phyloP scores from a whole-genome alignment of 495 filamentous ascomycete genomes.

The Xylaria intraflava region DNA sequence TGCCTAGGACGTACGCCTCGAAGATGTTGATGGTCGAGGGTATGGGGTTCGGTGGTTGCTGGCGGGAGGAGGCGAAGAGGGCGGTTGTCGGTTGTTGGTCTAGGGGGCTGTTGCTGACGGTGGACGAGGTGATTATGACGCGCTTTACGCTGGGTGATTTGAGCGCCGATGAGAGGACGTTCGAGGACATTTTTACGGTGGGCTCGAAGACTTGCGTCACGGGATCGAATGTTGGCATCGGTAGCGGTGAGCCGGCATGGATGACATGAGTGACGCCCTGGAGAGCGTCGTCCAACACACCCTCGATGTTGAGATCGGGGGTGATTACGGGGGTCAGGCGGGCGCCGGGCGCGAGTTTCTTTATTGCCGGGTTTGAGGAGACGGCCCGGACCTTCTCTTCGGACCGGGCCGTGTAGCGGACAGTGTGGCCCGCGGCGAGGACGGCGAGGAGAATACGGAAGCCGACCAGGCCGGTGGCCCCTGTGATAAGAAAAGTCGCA shows the following conservation, averaged over 20 bases:
- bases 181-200: conserved; percentile 18
- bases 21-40: conserved; percentile 10
- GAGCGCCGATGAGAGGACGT: conserved; percentile 25
- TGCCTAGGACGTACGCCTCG: conserved; percentile 31
- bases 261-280: conserved; percentile 40
- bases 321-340: conserved; percentile 33
- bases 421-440: conserved; percentile 29
- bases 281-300: conserved; percentile 40
- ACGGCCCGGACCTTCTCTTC: conserved; percentile 24
- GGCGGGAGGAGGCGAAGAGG: conserved; percentile 11
- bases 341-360: conserved; percentile 15
- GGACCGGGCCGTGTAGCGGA: conserved; percentile 30
- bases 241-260: conserved; percentile 42
- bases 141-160: conserved; percentile 21
- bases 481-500: conserved; percentile 29
- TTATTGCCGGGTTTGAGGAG: conserved; percentile 21
- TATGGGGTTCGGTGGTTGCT: conserved; percentile 8
- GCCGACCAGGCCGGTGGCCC: conserved; percentile 32
- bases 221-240: conserved; percentile 12
- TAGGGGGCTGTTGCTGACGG: conserved; percentile 11
- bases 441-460: conserved; percentile 23
- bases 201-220: conserved; percentile 24
- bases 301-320: conserved; percentile 36
- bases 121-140: conserved; percentile 32
- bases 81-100: conserved; percentile 12